phyloP scores from a whole-genome alignment of 805 yeast genomes.

The Kazachstania kunashirensis region DNA sequence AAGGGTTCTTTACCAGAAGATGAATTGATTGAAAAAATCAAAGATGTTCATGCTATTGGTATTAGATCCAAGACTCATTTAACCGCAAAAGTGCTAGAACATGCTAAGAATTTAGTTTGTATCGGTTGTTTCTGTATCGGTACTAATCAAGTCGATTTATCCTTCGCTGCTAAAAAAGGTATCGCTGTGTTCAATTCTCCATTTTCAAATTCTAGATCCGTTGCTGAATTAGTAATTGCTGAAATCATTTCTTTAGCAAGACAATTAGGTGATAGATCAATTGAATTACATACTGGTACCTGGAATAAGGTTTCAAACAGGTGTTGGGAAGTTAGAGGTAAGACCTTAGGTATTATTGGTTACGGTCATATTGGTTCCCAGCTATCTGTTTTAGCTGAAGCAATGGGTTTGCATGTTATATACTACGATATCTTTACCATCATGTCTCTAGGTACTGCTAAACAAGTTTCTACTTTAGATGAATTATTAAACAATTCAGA shows the following conservation, averaged over 20 bases:
- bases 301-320: constrained; percentile 94
- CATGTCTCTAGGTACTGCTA: constrained; percentile 95
- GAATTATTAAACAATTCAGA: constrained; percentile 76
- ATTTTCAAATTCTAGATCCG: constrained; percentile 95
- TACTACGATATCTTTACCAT: constrained; percentile 88
- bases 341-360: constrained; percentile 93
- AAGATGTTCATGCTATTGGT: constrained; percentile 92
- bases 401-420: constrained; percentile 93
- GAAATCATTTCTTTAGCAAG: constrained; percentile 91
- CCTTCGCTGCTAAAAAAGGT: constrained; percentile 85
- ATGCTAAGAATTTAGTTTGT: constrained; percentile 81
- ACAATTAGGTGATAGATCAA: constrained; percentile 93
- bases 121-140: constrained; percentile 99
- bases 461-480: constrained; percentile 76
- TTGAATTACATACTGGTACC: constrained; percentile 89
- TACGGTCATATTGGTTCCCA: constrained; percentile 98
- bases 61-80: constrained; percentile 94
- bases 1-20: constrained; percentile 85
- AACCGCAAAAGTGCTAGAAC: constrained; percentile 65
- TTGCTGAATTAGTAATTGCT: constrained; percentile 93
- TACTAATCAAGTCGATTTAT: constrained; percentile 93
- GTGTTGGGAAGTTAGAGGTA: constrained; percentile 99
- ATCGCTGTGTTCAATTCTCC: constrained; percentile 97
- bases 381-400: constrained; percentile 91
- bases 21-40: constrained; percentile 87